A percentile compares a stretch with the other conserved stretches of the same genome.
Evolutionary conservation across 164 flowering plant genomes (phyloP).

Genomic region (Kalanchoe fedtschenkoi): DNA sequence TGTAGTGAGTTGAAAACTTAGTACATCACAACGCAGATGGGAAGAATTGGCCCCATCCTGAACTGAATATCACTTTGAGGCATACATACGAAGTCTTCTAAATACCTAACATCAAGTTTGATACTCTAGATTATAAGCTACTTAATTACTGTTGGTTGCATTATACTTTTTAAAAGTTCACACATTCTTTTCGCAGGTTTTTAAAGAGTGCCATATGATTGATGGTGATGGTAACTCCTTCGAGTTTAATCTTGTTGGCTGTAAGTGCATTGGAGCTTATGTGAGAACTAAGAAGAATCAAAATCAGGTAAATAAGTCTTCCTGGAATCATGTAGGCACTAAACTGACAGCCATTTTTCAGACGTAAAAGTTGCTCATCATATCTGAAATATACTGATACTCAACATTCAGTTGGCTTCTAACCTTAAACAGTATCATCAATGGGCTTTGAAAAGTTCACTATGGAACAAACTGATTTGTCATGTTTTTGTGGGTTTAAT

Average conservation of each 20-base stretch:
- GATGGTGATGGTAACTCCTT: conserved; percentile 53
- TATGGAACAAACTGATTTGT: not conserved
- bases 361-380: not conserved
- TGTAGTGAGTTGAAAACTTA: too few relatives aligned
- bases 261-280: conserved; percentile 92
- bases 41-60: too few relatives aligned
- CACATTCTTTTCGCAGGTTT: conserved; percentile 36
- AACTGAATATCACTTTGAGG: too few relatives aligned
- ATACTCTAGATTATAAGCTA: not conserved
- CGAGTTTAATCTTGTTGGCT: conserved; percentile 68
- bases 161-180: not conserved
- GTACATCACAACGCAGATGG: too few relatives aligned
- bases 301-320: conserved; percentile 51
- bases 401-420: not conserved
- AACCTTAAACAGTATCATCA: not conserved
- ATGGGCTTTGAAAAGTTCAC: not conserved
- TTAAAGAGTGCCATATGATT: conserved; percentile 55
- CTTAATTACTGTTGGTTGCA: not conserved
- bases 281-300: conserved; percentile 86
- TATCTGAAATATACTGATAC: not conserved
- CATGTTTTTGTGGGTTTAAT: not conserved
- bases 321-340: not conserved
- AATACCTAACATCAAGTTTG: too few relatives aligned
- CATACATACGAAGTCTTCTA: too few relatives aligned
- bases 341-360: not conserved